These are phyloP conservation scores for Phytophthora brassicae DNA, from an alignment of 352 stramenopile species.

Conservation along the genomic window DNA sequence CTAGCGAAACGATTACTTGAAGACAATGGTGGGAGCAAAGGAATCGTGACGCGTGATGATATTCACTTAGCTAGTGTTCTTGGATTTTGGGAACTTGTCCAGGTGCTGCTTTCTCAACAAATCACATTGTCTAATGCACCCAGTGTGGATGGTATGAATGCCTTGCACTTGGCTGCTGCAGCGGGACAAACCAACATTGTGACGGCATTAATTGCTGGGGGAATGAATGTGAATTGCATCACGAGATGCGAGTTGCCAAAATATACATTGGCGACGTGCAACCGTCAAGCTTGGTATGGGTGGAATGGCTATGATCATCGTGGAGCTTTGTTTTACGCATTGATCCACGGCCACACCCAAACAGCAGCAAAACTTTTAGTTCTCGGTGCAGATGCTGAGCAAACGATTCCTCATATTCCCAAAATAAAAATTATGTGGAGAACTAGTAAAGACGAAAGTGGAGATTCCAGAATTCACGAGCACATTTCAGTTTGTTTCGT, in stretches of 20 bases:
- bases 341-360: slow-evolving; percentile 52
- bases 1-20: slow-evolving; percentile 39
- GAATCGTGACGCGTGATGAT: slow-evolving; percentile 52
- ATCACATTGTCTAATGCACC: slow-evolving; percentile 42
- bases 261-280: background rate
- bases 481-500: slow-evolving; percentile 25
- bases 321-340: slow-evolving; percentile 52
- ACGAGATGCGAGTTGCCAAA: slow-evolving; percentile 6
- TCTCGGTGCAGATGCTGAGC: slow-evolving; percentile 47
- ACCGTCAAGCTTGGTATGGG: slow-evolving; percentile 11
- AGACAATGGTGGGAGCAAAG: slow-evolving; percentile 35
- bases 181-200: slow-evolving; percentile 48
- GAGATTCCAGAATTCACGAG: background rate
- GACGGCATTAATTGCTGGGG: slow-evolving; percentile 43
- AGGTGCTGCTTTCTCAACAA: slow-evolving; percentile 52
- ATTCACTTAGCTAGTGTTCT: slow-evolving; percentile 46
- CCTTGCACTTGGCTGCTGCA: slow-evolving; percentile 51
- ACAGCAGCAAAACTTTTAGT: slow-evolving; percentile 62
- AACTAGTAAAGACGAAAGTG: background rate
- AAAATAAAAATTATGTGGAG: slow-evolving; percentile 22
- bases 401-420: slow-evolving; percentile 39
- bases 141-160: slow-evolving; percentile 42
- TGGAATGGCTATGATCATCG: slow-evolving; percentile 26
- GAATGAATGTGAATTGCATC: slow-evolving; percentile 62
- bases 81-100: slow-evolving; percentile 53